Evolutionary conservation across 495 filamentous ascomycete species (phyloP), one percentile per base, ranked within the genome.

Genomic region (Thermothielavioides terrestris): DNA sequence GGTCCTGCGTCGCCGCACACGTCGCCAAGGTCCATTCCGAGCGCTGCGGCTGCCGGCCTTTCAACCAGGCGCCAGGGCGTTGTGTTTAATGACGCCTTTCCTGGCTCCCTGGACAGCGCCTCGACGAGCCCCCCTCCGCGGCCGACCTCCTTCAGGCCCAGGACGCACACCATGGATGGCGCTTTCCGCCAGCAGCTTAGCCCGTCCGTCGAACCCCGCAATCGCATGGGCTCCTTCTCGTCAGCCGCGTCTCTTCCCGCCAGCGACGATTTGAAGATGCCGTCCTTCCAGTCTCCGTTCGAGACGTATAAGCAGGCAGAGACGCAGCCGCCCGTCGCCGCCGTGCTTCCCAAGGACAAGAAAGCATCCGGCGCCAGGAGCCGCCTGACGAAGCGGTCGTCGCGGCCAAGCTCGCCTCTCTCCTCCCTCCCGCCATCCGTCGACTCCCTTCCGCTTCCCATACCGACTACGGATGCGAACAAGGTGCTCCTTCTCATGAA

Each of bases 401-500:
- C 70, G 17, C 68, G 73, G 6, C 71, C 75, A 12, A 68, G 71
- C 1, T 77, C 75, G 15, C 76, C 77, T 14, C 47, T 71, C 18
- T 52, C 70, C 36, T 70, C 68, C 4, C 64, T 59, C 3, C 68
- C 68, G 37, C 75, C 76, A 0, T 75, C 71, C 4, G 68, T 77
- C 30, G 77, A 78, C 59, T 78, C 76, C 3, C 56, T 80, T 10
- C 75, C 72, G 4, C 63, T 72, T 25, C 78, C 79, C 2, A 72
- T 83, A 14, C 76, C 75, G 12, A 78, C 81, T 6, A 70, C 73
- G 11, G 78, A 85, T 63, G 79, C 78, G 15, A 78, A 80, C 48
- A 80, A 72, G 52, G 74, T 88, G 11, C 63, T 86, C 46, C 69
- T 77, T 53, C 59, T 89, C 37, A 87, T 88, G 85, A 81, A 78